Conservation (phyloP, 306 rosid genomes). For the Oemleria cerasiformis region DNA sequence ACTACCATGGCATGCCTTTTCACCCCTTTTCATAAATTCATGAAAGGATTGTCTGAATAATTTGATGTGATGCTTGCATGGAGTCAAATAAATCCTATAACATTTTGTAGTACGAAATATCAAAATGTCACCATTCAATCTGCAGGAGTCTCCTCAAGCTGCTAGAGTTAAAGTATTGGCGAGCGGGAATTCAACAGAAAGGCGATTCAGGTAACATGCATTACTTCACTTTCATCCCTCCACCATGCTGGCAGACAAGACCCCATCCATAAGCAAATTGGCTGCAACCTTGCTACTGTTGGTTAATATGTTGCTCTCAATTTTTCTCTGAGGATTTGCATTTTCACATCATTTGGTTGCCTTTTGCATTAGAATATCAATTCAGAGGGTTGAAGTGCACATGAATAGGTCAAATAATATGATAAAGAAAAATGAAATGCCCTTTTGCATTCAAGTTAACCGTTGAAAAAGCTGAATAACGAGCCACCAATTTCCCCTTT, state of each 20-base stretch:
- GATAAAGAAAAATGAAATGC: neutral
- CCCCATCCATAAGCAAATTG: neutral
- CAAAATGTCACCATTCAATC: slow-evolving; percentile 7
- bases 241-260: neutral
- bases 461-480: neutral
- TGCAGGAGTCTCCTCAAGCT: slow-evolving; percentile 97
- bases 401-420: neutral
- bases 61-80: neutral
- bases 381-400: neutral
- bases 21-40: neutral
- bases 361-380: no score
- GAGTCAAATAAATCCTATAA: neutral
- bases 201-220: slow-evolving; percentile 77
- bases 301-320: neutral
- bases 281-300: neutral
- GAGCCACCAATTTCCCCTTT: neutral
- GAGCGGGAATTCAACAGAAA: slow-evolving; percentile 94
- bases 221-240: slow-evolving; percentile 7
- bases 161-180: slow-evolving; percentile 99
- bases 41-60: neutral
- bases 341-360: neutral
- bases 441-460: neutral
- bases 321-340: neutral
- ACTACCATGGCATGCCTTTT: neutral
- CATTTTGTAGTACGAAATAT: neutral